These are phyloP conservation scores for Strigomonas galati DNA, from an alignment of 208 protist genomes.

Conservation along the genomic window DNA sequence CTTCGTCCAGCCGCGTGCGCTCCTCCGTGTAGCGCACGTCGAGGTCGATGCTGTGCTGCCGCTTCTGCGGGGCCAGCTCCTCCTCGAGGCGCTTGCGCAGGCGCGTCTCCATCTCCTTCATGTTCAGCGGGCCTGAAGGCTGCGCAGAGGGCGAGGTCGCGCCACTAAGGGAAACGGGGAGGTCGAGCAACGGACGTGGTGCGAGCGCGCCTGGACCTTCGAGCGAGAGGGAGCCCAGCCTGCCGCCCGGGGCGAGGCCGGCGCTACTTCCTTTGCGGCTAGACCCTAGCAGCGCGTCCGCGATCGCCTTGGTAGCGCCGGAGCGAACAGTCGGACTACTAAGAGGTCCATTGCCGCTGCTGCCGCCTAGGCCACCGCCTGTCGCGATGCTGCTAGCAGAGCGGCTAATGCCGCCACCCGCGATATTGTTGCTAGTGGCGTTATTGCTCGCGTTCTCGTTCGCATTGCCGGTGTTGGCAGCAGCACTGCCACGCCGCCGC, in stretches of 20 bases:
- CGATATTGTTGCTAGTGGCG: not conserved
- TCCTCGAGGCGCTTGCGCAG: constrained; percentile 54
- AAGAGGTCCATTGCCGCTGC: too few relatives aligned
- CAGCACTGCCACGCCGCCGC: constrained; percentile 4
- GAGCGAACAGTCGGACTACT: not conserved
- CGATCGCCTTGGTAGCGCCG: constrained; percentile 38
- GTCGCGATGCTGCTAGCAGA: not conserved
- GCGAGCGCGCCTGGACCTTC: constrained; percentile 8
- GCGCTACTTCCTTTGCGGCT: not conserved
- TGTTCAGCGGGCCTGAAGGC: constrained; percentile 14
- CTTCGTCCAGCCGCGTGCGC: constrained; percentile 17
- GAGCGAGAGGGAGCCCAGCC: constrained; percentile 9
- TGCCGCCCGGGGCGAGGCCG: constrained; percentile 1
- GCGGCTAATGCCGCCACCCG: not conserved
- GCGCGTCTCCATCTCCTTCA: constrained; percentile 53
- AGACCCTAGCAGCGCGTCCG: constrained; percentile 26
- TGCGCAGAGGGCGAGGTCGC: constrained; percentile 6
- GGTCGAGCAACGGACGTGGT: constrained; percentile 15
- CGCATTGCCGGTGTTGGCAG: not conserved
- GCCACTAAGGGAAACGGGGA: constrained; percentile 19
- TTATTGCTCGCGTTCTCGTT: constrained; percentile 1
- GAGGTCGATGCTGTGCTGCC: constrained; percentile 30
- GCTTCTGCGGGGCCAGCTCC: constrained; percentile 40
- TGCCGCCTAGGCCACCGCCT: not conserved
- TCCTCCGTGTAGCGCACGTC: constrained; percentile 30